Base-by-base conservation (phyloP, 2,329 filamentous ascomycete species). In the Penicillium verrucosum region DNA sequence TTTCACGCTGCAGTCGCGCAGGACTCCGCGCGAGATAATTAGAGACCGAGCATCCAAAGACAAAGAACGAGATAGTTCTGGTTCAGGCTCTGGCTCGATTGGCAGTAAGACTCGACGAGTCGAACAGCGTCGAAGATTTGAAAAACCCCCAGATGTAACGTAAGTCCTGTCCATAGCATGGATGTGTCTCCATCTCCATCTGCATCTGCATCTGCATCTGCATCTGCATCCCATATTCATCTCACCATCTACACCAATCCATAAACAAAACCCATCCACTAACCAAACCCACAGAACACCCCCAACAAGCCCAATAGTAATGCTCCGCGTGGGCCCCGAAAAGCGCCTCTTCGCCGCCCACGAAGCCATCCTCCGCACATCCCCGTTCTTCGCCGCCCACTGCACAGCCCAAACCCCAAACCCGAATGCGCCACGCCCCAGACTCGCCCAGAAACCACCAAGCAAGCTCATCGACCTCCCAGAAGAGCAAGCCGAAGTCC, bases 261-360 rank as follows among this genome's bases (percentile, higher is more conserved):
- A 43, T 38, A 41, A 38, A 25, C 37, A 2, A 21, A 21, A 18
- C 18, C 30, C 8, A 45, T 25, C 30, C 23, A 41, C 30, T 59
- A 54, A 54, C 41, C 40, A 38, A 21, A 38, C 21, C 4, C 14
- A 27, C 11, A 36, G 60, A 87, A 84, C 58, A 27, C 88, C 87
- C 5, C 79, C 85, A 56, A 82, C 82, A 32, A 88, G 87, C 3
- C 80, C 88, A 43, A 90, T 94, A 70, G 83, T 95, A 64, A 95
- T 90, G 10, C 82, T 95, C 60, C 84, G 89, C 65, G 85, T 95
- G 65, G 90, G 90, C n/a, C 82, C 82, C 5, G 88, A 92, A 64
- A 87, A 92, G 73, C 86, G 92, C 23, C 87, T 96, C 65, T 97
- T 97, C 70, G 92, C 92, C 37, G 91, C 91, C 7, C 92, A 96